Evolutionary conservation across 202 grass and related monocot genomes (phyloP).

Genomic region (Brachypodium distachyon): DNA sequence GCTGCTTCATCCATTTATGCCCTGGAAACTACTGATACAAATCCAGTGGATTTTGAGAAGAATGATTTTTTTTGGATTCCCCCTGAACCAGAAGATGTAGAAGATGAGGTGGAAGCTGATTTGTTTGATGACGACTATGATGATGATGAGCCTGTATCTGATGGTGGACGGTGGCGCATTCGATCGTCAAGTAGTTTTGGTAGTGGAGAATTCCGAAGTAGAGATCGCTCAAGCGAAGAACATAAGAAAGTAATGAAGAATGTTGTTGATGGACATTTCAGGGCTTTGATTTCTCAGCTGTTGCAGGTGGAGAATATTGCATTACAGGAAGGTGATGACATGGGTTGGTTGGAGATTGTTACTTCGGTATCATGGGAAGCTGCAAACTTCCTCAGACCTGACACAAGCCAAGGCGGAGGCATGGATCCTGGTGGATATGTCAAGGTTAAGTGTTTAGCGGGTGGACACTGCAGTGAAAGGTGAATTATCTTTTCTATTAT

Average conservation of each 20-base stretch:
- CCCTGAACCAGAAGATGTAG: conserved; percentile 78
- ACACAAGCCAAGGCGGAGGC: conserved; percentile 61
- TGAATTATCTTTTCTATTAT: conserved; percentile 26
- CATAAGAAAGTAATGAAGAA: conserved; percentile 84
- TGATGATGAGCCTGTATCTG: conserved; percentile 31
- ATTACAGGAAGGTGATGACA: conserved; percentile 53
- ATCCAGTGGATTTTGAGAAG: conserved; percentile 79
- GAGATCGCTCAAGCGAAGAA: conserved; percentile 59
- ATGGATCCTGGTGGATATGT: conserved; percentile 96
- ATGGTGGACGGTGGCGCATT: conserved; percentile 28
- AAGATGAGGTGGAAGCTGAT: conserved; percentile 53
- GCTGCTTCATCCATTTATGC: conserved; percentile 80
- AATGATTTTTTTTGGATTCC: conserved; percentile 76
- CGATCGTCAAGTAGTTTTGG: conserved; percentile 65
- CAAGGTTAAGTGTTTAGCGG: conserved; percentile 91
- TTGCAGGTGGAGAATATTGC: conserved; percentile 75
- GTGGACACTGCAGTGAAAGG: conserved; percentile 76
- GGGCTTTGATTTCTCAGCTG: conserved; percentile 76
- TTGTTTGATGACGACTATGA: conserved; percentile 41
- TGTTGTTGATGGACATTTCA: conserved; percentile 83
- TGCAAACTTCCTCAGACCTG: conserved; percentile 79
- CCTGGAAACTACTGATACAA: conserved; percentile 48
- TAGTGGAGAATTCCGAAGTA: conserved; percentile 49
- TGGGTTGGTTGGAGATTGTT: conserved; percentile 88
- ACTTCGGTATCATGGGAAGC: conserved; percentile 85